phyloP scores from a whole-genome alignment of 495 filamentous ascomycete species.

The Immersiella caudata region DNA sequence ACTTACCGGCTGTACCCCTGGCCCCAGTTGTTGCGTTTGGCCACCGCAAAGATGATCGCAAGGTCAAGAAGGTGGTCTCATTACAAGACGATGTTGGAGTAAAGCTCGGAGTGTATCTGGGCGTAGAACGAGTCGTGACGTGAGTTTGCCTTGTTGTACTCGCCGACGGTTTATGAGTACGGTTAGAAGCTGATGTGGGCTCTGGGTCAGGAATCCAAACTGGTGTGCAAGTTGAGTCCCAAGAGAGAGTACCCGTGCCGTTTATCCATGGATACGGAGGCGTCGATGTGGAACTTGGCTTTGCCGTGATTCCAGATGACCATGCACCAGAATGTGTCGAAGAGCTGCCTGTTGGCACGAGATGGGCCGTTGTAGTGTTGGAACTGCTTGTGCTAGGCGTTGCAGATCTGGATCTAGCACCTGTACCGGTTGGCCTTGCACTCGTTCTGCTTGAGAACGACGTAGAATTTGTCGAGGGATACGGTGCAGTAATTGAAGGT shows the following conservation, averaged over 20 bases:
- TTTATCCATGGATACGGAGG: constrained; percentile 8
- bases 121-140: neutral
- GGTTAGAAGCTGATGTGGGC: constrained; percentile 21
- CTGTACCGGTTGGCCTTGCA: neutral
- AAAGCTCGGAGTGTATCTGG: constrained; percentile 1
- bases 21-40: constrained; percentile 18
- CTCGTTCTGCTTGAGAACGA: neutral
- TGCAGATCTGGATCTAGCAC: neutral
- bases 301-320: neutral
- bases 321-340: neutral
- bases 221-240: constrained; percentile 28
- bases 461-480: neutral
- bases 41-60: constrained; percentile 6
- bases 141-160: neutral
- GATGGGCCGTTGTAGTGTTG: neutral
- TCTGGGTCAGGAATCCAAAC: constrained; percentile 13
- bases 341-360: neutral
- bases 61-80: constrained; percentile 25
- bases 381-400: neutral
- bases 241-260: constrained; percentile 15
- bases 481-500: neutral
- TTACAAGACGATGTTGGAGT: constrained; percentile 23
- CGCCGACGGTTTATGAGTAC: neutral
- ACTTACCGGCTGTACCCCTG: constrained; percentile 4
- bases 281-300: neutral